Conservation (phyloP, 305 asterid species). For the Solanum aculeatissimum region DNA sequence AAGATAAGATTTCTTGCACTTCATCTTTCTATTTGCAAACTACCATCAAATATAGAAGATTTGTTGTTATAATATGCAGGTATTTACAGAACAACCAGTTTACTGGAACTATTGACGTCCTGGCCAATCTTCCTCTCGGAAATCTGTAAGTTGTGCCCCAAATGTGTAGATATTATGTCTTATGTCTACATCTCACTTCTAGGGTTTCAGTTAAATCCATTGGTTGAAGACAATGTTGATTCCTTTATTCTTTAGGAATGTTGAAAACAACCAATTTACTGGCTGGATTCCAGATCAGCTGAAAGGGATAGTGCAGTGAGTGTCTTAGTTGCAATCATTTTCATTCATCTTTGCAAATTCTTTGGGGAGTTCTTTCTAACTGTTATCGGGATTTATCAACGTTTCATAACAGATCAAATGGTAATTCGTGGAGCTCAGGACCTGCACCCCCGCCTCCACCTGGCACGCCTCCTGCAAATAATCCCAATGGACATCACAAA, state of each 20-base stretch:
- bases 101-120: constrained; percentile 45
- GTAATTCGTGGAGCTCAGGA: constrained; percentile 59
- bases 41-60: background rate
- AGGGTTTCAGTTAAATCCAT: background rate
- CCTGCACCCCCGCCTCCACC: constrained; percentile 98
- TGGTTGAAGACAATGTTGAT: background rate
- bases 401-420: constrained; percentile 40
- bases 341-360: background rate
- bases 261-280: constrained; percentile 75
- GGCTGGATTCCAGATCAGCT: constrained; percentile 79
- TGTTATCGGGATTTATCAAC: background rate
- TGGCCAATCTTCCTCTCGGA: constrained; percentile 42
- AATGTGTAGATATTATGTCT: background rate
- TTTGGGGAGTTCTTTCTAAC: background rate
- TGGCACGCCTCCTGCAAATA: constrained; percentile 78
- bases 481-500: constrained; percentile 25
- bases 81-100: constrained; percentile 52
- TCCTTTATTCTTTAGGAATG: constrained; percentile 33
- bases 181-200: background rate
- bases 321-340: background rate
- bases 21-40: background rate
- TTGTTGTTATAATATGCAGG: constrained; percentile 15
- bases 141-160: constrained; percentile 26
- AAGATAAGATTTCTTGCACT: constrained; percentile 15
- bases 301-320: constrained; percentile 73